Base-by-base conservation (phyloP, 2,329 filamentous ascomycete genomes). In the Apiospora phragmitis region DNA sequence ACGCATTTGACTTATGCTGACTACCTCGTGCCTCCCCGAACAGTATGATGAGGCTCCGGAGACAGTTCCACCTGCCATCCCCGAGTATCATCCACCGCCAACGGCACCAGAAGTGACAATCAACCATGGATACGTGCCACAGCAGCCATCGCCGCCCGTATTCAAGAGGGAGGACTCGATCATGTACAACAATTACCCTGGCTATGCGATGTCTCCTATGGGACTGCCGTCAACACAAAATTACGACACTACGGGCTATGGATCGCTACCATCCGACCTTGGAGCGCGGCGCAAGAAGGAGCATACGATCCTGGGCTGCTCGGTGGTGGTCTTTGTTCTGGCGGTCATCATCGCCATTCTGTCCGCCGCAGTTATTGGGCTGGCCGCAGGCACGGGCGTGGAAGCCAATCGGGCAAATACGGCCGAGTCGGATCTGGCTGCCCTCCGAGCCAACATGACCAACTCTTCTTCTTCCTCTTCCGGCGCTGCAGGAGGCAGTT, bases 351-450 rank as follows among this genome's bases (percentile, higher is more conserved):
- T 85, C 70, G 83, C 80, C 7, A 45, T 83, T 16, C 72, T 86
- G 55, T 79, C 79, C 0, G 80, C 77, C 0, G 80, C 82, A 1
- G 83, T 85, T 16, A 81, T 86, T 68, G 84, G 83, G 1, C 76
- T 86, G 35, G 84, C 83, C 1, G 83, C 82, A 0, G 83, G 83
- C 4, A 84, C 83, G 1, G 85, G 83, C 7, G 76, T 85, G 7
- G 80, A 84, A 69, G 74, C 81, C 8, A 81, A 75, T 71, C 79
- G 82, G 65, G 82, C 83, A 7, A 83, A 78, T 68, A 72, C 80
- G 16, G 83, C 82, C 0, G 77, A 80, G 35, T 70, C 75, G 35
- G 78, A 79, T 68, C 72, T 84, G 21, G 77, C 79, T 3, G 68
- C 72, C 21, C 43, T 47, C 21, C 55, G 32, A 35, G 42, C 42